Percentiles rank a stretch among this genome's conserved stretches.
Conservation (phyloP, 177 flowering plant species). For the Vitis hybrid region DNA sequence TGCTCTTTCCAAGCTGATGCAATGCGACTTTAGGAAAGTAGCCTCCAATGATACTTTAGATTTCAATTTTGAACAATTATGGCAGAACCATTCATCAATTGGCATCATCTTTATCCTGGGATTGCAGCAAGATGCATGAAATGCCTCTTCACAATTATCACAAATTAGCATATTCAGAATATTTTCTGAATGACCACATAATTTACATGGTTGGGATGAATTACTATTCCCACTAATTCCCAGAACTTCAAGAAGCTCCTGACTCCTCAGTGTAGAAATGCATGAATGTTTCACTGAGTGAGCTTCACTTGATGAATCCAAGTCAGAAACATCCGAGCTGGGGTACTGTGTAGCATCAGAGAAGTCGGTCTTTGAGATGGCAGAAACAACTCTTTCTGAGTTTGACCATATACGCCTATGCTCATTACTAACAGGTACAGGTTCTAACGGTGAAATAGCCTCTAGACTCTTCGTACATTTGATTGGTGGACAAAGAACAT, state of each 20-base stretch:
- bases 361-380: neutral
- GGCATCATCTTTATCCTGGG: constrained; percentile 3
- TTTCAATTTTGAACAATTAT: constrained; percentile 1
- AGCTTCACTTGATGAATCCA: neutral
- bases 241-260: neutral
- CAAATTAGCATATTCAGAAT: constrained; percentile 6
- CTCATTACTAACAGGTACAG: neutral
- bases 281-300: neutral
- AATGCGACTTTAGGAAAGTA: neutral
- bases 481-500: neutral
- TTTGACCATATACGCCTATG: neutral
- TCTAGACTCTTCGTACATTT: neutral
- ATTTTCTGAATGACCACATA: neutral
- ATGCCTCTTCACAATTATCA: constrained; percentile 12
- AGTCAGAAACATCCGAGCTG: neutral
- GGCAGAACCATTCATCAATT: constrained; percentile 6
- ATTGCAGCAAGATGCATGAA: constrained; percentile 9
- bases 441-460: neutral
- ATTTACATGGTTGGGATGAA: neutral
- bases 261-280: neutral
- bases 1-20: neutral
- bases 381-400: neutral
- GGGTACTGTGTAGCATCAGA: neutral
- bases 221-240: neutral
- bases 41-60: neutral